Conservation (phyloP, 2,329 filamentous ascomycete species). For the Orbilia quercus region DNA sequence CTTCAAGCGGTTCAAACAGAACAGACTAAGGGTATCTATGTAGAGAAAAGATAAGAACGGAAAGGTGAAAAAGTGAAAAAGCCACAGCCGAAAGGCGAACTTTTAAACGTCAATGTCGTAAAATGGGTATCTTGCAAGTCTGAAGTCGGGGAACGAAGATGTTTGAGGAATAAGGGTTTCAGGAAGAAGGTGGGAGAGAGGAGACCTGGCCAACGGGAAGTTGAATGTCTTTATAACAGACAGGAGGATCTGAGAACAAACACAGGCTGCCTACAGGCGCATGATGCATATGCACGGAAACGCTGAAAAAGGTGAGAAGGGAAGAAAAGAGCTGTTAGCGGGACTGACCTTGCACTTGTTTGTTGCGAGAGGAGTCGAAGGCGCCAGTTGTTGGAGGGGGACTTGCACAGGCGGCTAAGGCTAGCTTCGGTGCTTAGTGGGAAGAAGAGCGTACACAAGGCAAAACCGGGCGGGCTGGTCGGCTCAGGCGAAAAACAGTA, state of each 20-base stretch:
- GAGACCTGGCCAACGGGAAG: slow-evolving; percentile 24
- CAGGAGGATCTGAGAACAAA: slow-evolving; percentile 33
- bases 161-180: slow-evolving; percentile 21
- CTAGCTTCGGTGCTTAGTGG: slow-evolving; percentile 56
- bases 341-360: slow-evolving; percentile 45
- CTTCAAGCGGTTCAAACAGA: slow-evolving; percentile 12
- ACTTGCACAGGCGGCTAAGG: slow-evolving; percentile 56
- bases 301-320: slow-evolving; percentile 46
- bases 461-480: slow-evolving; percentile 37
- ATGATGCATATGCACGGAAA: slow-evolving; percentile 53
- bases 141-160: slow-evolving; percentile 18
- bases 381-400: slow-evolving; percentile 53
- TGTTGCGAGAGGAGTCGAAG: slow-evolving; percentile 36
- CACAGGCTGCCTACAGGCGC: slow-evolving; percentile 31
- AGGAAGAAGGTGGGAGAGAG: slow-evolving; percentile 26
- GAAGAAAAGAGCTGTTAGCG: slow-evolving; percentile 38
- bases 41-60: not conserved
- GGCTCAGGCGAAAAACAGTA: slow-evolving; percentile 40
- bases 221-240: slow-evolving; percentile 49
- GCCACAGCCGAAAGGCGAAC: slow-evolving; percentile 24
- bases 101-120: slow-evolving; percentile 54
- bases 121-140: slow-evolving; percentile 44
- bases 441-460: slow-evolving; percentile 40
- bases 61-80: slow-evolving; percentile 21
- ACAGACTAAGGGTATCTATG: slow-evolving; percentile 40